These are phyloP conservation scores for Tricholoma furcatifolium DNA, from an alignment of 768 basidiomycete genomes.

Conservation along the genomic window DNA sequence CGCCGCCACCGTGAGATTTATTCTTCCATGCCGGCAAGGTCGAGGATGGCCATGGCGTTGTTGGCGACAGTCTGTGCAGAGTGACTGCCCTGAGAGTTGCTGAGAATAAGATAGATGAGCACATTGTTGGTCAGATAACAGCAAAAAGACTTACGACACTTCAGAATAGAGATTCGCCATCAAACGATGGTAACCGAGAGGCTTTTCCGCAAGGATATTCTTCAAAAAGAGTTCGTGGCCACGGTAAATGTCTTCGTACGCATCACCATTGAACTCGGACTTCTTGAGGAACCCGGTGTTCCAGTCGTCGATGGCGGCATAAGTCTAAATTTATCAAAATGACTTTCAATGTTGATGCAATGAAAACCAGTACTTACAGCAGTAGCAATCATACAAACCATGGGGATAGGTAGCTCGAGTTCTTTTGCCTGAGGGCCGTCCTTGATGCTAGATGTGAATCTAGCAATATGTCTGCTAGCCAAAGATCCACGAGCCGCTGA, in stretches of 20 bases:
- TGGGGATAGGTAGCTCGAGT: not conserved
- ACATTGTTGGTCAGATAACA: not conserved
- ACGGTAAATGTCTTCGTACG: slow-evolving; percentile 6
- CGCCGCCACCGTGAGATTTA: no score
- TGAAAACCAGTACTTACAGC: not conserved
- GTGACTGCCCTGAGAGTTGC: not conserved
- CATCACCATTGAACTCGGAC: slow-evolving; percentile 6
- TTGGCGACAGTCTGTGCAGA: not conserved
- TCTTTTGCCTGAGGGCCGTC: not conserved
- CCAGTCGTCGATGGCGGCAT: slow-evolving; percentile 2
- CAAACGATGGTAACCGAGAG: slow-evolving; percentile 2
- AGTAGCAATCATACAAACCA: slow-evolving; percentile 3
- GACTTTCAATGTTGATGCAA: no score
- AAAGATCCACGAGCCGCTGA: not conserved
- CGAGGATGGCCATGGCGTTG: slow-evolving; percentile 2
- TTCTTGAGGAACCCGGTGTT: not conserved
- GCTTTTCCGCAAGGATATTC: not conserved
- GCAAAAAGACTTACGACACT: not conserved
- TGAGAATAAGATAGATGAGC: not conserved
- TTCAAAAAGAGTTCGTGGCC: slow-evolving; percentile 8
- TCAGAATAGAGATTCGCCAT: slow-evolving; percentile 6
- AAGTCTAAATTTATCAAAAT: not conserved
- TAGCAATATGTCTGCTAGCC: not conserved
- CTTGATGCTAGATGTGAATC: slow-evolving; percentile 1
- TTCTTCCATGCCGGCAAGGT: slow-evolving; percentile 5